These are phyloP conservation scores for Colletotrichum sublineola DNA, from an alignment of 2,329 filamentous ascomycete species.

Conservation along the genomic window DNA sequence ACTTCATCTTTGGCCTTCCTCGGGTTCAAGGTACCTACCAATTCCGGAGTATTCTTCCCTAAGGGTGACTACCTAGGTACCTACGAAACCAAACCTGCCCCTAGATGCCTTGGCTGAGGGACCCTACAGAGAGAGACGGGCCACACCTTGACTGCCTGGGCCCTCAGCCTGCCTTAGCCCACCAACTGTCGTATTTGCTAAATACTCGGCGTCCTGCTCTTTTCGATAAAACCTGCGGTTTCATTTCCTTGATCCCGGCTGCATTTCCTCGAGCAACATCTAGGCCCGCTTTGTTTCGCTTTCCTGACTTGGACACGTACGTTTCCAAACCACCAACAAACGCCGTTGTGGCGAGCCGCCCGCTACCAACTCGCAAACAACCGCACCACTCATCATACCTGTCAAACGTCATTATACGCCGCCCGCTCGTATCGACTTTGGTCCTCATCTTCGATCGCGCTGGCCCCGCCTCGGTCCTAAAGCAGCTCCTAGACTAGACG, in stretches of 20 bases:
- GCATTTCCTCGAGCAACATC: conserved; percentile 17
- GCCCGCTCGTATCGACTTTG: conserved; percentile 11
- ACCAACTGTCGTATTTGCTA: conserved; percentile 10
- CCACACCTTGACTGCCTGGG: conserved; percentile 9
- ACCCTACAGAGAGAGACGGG: background rate
- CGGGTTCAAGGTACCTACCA: background rate
- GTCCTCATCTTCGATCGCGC: conserved; percentile 10
- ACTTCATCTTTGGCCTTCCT: background rate
- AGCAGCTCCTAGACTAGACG: conserved; percentile 12
- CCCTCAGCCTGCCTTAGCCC: conserved; percentile 15
- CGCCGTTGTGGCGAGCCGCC: conserved; percentile 33
- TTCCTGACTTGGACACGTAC: background rate
- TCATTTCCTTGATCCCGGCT: conserved; percentile 7
- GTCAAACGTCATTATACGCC: conserved; percentile 31
- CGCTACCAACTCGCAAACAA: background rate
- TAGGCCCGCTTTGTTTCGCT: background rate
- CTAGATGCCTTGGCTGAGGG: background rate
- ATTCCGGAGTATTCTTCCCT: too few relatives aligned
- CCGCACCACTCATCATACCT: conserved; percentile 24
- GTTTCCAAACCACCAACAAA: conserved; percentile 21
- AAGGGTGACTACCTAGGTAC: background rate
- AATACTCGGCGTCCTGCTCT: conserved; percentile 26
- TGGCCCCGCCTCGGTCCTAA: conserved; percentile 25
- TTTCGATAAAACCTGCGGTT: background rate
- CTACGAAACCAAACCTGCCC: background rate